These are phyloP conservation scores for Podaxis sp. DNA, from an alignment of 768 basidiomycete genomes.

Conservation along the genomic window DNA sequence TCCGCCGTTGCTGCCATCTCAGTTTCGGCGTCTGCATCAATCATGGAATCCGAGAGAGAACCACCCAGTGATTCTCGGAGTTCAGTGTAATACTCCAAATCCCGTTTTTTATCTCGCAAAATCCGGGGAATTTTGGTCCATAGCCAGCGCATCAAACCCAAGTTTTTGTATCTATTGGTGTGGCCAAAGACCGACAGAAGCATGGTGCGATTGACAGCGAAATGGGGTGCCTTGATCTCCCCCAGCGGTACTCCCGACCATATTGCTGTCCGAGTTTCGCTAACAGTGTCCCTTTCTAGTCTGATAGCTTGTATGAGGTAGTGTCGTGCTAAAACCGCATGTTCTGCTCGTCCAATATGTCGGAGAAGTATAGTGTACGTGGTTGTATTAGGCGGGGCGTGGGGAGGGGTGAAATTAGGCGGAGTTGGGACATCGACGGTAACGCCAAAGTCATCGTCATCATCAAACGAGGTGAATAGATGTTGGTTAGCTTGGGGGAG, in stretches of 20 bases:
- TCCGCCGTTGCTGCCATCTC: not conserved
- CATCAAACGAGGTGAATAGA: constrained; percentile 55
- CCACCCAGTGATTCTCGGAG: constrained; percentile 20
- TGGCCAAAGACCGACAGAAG: constrained; percentile 55
- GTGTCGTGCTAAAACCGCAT: constrained; percentile 58
- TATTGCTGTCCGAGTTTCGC: constrained; percentile 24
- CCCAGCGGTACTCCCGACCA: constrained; percentile 20
- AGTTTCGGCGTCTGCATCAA: constrained; percentile 11
- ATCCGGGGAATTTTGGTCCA: constrained; percentile 39
- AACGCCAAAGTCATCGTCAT: constrained; percentile 64
- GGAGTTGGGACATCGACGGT: constrained; percentile 27
- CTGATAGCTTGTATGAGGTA: constrained; percentile 53
- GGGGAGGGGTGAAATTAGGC: constrained; percentile 32
- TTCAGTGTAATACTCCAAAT: constrained; percentile 38
- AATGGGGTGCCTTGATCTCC: constrained; percentile 42
- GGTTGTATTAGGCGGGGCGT: constrained; percentile 58
- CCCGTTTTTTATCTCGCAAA: constrained; percentile 43
- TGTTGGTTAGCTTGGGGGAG: constrained; percentile 48
- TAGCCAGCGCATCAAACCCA: constrained; percentile 60
- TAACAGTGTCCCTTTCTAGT: constrained; percentile 35
- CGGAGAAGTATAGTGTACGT: constrained; percentile 62
- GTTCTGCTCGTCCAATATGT: constrained; percentile 43
- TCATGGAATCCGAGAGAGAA: not conserved
- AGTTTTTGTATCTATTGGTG: constrained; percentile 54
- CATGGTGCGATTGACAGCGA: constrained; percentile 51